A percentile compares a stretch with the other conserved stretches of the same genome.
Evolutionary conservation across 2,329 filamentous ascomycete genomes (phyloP).

Genomic region (Arthrocladium fulminans): DNA sequence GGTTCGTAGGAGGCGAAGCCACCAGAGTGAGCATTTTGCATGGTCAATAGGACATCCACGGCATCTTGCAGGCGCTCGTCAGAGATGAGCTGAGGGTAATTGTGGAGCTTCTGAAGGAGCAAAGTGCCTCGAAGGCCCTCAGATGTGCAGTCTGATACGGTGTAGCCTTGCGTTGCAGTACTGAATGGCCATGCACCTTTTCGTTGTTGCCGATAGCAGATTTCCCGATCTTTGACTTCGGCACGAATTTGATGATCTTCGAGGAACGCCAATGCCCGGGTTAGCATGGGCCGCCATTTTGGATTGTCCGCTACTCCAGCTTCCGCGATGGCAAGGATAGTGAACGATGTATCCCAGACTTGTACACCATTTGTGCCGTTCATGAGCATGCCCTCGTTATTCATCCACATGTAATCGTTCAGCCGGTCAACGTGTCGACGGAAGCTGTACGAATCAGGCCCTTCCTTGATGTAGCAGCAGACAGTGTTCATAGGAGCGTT

Average conservation of each 20-base stretch:
- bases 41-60: slow-evolving; percentile 80
- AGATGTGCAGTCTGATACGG: slow-evolving; percentile 87
- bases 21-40: slow-evolving; percentile 72
- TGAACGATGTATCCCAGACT: slow-evolving; percentile 89
- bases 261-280: slow-evolving; percentile 72
- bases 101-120: slow-evolving; percentile 67
- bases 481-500: slow-evolving; percentile 87
- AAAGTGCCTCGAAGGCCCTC: slow-evolving; percentile 84
- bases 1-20: slow-evolving; percentile 87
- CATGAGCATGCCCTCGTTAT: slow-evolving; percentile 81
- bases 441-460: slow-evolving; percentile 62
- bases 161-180: slow-evolving; percentile 85
- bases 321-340: slow-evolving; percentile 72
- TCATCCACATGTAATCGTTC: slow-evolving; percentile 85
- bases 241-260: slow-evolving; percentile 87
- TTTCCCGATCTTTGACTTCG: slow-evolving; percentile 65
- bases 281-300: slow-evolving; percentile 74
- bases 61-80: slow-evolving; percentile 75
- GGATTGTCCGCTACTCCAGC: slow-evolving; percentile 68
- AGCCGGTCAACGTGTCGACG: slow-evolving; percentile 70
- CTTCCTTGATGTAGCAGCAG: slow-evolving; percentile 74
- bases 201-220: slow-evolving; percentile 79
- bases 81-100: slow-evolving; percentile 65
- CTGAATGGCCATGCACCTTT: slow-evolving; percentile 97
- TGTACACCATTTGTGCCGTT: slow-evolving; percentile 99